Evolutionary conservation across 2,329 filamentous ascomycete genomes (phyloP).

Genomic region (Alternaria hordeiaustralica): DNA sequence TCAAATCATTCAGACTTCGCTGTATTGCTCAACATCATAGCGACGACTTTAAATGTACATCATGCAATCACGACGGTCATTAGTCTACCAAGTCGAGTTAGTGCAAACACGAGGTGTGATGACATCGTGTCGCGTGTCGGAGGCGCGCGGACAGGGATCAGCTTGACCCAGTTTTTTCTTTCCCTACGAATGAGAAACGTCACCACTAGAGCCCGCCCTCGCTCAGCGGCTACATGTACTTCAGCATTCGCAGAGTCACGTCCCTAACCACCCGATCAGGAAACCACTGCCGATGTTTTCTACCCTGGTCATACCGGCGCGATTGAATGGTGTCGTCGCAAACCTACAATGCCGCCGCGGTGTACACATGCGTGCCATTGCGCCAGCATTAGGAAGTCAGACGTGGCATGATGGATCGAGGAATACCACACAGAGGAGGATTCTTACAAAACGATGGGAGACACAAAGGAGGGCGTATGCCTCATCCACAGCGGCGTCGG

Average conservation of each 20-base stretch:
- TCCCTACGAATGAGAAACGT: constrained; percentile 24
- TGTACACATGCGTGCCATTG: constrained; percentile 6
- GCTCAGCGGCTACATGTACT: background rate
- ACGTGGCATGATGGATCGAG: constrained; percentile 10
- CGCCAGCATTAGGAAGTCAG: constrained; percentile 13
- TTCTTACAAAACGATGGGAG: background rate
- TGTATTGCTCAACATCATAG: background rate
- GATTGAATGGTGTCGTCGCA: constrained; percentile 1
- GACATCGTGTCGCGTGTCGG: constrained; percentile 32
- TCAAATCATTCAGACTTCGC: background rate
- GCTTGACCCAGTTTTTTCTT: constrained; percentile 10
- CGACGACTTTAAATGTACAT: background rate
- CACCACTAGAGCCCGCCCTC: constrained; percentile 5
- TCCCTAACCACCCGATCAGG: constrained; percentile 16
- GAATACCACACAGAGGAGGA: background rate
- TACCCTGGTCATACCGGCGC: constrained; percentile 1
- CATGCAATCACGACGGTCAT: background rate
- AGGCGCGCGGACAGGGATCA: constrained; percentile 17
- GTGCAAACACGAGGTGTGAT: constrained; percentile 32
- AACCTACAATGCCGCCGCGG: constrained; percentile 17
- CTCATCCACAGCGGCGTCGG: constrained; percentile 10
- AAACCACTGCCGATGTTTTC: constrained; percentile 28
- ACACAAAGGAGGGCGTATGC: constrained; percentile 3
- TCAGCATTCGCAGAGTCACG: background rate
- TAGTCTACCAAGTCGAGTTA: constrained; percentile 13